These are phyloP conservation scores for Penicillium sp. DNA, from an alignment of 2,329 filamentous ascomycete genomes.

Conservation along the genomic window DNA sequence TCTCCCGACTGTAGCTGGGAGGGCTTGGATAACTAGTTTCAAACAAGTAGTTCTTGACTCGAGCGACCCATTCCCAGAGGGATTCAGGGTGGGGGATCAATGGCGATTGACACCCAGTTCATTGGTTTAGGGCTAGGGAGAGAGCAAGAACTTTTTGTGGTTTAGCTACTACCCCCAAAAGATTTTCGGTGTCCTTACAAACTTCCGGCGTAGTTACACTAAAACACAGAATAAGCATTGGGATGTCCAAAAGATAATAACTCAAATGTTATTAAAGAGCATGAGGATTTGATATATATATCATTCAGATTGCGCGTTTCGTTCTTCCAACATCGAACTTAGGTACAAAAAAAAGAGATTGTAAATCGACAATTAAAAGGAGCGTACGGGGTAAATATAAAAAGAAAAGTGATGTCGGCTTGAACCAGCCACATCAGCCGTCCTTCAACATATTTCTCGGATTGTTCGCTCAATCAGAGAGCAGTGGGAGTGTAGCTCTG, in stretches of 20 bases:
- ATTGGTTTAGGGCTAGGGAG: neutral
- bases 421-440: neutral
- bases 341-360: neutral
- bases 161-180: neutral
- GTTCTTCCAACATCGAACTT: neutral
- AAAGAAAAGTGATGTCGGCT: too few species aligned
- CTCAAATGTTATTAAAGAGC: neutral
- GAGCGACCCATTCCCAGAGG: conserved; percentile 46
- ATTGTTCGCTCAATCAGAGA: neutral
- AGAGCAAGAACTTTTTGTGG: neutral
- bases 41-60: conserved; percentile 48
- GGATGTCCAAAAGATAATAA: neutral
- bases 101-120: conserved; percentile 20
- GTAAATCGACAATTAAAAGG: neutral
- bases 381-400: neutral
- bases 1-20: conserved; percentile 44
- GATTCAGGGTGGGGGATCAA: conserved; percentile 42
- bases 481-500: neutral
- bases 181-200: neutral
- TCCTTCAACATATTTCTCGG: neutral
- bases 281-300: neutral
- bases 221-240: neutral
- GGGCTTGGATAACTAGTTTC: conserved; percentile 50
- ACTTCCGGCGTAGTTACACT: neutral
- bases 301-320: neutral